phyloP scores from a whole-genome alignment of 2,329 filamentous ascomycete species.

The Cytospora paraplurivora region DNA sequence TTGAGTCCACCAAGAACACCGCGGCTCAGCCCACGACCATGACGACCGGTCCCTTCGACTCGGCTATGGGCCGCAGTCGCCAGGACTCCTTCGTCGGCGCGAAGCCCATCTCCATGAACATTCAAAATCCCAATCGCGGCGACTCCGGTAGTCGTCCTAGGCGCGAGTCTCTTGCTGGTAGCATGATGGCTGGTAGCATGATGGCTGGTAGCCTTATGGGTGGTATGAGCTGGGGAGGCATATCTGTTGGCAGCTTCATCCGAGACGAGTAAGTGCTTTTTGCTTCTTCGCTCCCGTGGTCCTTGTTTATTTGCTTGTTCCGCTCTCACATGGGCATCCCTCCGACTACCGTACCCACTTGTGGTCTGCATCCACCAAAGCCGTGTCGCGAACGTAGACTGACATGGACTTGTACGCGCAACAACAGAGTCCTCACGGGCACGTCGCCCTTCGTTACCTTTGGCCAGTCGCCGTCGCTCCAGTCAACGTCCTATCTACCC shows the following conservation, averaged over 20 bases:
- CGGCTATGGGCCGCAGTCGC: slow-evolving; percentile 59
- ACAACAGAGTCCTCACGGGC: slow-evolving; percentile 85
- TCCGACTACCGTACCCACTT: slow-evolving; percentile 13
- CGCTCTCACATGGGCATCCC: slow-evolving; percentile 31
- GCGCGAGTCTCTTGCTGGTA: slow-evolving; percentile 65
- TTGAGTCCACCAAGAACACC: slow-evolving; percentile 8
- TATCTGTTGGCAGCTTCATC: slow-evolving; percentile 96
- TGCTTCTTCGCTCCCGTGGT: slow-evolving; percentile 21
- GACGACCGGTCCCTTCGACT: slow-evolving; percentile 63
- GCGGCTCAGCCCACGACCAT: slow-evolving; percentile 49
- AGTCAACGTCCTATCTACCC: slow-evolving; percentile 93
- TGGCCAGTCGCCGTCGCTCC: slow-evolving; percentile 84
- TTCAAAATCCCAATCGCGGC: slow-evolving; percentile 63
- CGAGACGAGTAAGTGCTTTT: slow-evolving; percentile 81
- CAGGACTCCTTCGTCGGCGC: slow-evolving; percentile 69
- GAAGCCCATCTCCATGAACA: slow-evolving; percentile 67
- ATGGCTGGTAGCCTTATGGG: slow-evolving; percentile 71
- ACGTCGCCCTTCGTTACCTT: slow-evolving; percentile 85
- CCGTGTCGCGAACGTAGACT: slow-evolving; percentile 30
- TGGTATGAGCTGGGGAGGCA: slow-evolving; percentile 95
- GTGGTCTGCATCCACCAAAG: slow-evolving; percentile 3
- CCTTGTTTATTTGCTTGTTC: slow-evolving; percentile 28
- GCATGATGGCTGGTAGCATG: slow-evolving; percentile 70
- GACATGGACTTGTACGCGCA: slow-evolving; percentile 34
- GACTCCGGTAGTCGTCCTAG: slow-evolving; percentile 59